Evolutionary conservation across 352 stramenopile species (phyloP), one percentile per base, ranked within the genome.

Genomic region (Pythium scleroteichum): DNA sequence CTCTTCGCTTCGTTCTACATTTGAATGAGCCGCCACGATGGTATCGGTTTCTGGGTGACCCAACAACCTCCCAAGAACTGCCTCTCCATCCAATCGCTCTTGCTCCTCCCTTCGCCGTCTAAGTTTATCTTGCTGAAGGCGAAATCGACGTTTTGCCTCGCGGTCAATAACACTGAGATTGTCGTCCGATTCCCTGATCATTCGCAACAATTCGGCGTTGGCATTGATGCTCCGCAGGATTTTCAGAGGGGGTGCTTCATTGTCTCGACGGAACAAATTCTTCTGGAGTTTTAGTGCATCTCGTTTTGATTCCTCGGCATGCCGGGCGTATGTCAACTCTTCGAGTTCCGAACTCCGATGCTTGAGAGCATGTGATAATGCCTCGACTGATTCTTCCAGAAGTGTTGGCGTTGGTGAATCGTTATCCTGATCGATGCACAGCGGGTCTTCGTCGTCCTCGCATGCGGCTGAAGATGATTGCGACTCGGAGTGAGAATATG

Each of bases 91-190:
- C 19, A 40, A 29, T 27, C 39, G 42, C 16, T 65, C 52, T 63
- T 60, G 42, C 23, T 72, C 55, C 27, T 58, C 41, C 7, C 44
- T 38, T n/a, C 40, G 51, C n/a, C 42, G 27, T 23, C 29, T 32
- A 26, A 64, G 12, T 16, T 44, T 59, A 22, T 82, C 62, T 45
- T 88, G 79, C 50, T 89, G 66, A 8, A 75, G 24, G 9, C 72
- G 53, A 50, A 76, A 88, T 13, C 86, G n/a, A 20, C 69, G 69
- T 41, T 76, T 74, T 19, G 82, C 82, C 24, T 69, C 64, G 26
- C 74, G 61, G 20, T 90, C 71, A 42, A 92, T 73, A 9, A 92
- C 79, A 56, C 79, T 92, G 8, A 92, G 71, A n/a, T 82, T 88
- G 55, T 90, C 82, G 26, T 92, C 80, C 2, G 75, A 76, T 38